Conservation (phyloP, 1,139 yeast genomes). For the Taphrina betulina region DNA sequence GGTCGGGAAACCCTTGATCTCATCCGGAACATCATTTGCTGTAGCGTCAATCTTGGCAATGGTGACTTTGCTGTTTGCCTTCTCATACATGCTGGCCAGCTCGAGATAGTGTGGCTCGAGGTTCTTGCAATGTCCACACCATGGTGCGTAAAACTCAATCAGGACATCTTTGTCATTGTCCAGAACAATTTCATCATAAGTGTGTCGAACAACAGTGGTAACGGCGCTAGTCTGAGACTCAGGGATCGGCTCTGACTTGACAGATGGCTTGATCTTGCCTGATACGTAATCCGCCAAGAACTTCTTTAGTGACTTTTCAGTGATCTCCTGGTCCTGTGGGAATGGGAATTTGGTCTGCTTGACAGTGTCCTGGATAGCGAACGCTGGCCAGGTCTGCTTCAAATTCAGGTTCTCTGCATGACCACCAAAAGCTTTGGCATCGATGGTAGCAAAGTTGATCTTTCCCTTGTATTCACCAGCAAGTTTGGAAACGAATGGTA, state of each 20-base stretch:
- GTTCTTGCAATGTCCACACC: slow-evolving; percentile 99
- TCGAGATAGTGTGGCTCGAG: slow-evolving; percentile 70
- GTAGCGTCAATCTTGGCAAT: slow-evolving; percentile 46
- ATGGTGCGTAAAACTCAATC: slow-evolving; percentile 94
- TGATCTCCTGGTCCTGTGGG: slow-evolving; percentile 48
- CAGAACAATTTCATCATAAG: slow-evolving; percentile 63
- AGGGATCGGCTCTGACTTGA: slow-evolving; percentile 87
- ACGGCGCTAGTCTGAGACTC: slow-evolving; percentile 69
- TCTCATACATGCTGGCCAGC: slow-evolving; percentile 46
- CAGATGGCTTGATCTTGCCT: slow-evolving; percentile 67
- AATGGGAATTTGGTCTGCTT: slow-evolving; percentile 75
- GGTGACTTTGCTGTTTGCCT: slow-evolving; percentile 45
- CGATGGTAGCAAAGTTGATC: slow-evolving; percentile 83
- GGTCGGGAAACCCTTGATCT: slow-evolving; percentile 88
- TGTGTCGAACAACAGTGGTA: slow-evolving; percentile 63
- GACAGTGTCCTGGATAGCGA: slow-evolving; percentile 75
- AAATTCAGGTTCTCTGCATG: slow-evolving; percentile 88
- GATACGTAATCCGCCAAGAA: slow-evolving; percentile 64
- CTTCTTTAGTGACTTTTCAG: slow-evolving; percentile 52
- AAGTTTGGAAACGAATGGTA: slow-evolving; percentile 56
- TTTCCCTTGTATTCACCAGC: slow-evolving; percentile 78
- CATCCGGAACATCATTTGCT: slow-evolving; percentile 66
- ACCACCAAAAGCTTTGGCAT: slow-evolving; percentile 75
- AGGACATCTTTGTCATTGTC: slow-evolving; percentile 78
- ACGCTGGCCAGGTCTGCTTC: slow-evolving; percentile 83